Base-by-base conservation (phyloP, 1,139 yeast species). In the Blastobotrys capitulatus region DNA sequence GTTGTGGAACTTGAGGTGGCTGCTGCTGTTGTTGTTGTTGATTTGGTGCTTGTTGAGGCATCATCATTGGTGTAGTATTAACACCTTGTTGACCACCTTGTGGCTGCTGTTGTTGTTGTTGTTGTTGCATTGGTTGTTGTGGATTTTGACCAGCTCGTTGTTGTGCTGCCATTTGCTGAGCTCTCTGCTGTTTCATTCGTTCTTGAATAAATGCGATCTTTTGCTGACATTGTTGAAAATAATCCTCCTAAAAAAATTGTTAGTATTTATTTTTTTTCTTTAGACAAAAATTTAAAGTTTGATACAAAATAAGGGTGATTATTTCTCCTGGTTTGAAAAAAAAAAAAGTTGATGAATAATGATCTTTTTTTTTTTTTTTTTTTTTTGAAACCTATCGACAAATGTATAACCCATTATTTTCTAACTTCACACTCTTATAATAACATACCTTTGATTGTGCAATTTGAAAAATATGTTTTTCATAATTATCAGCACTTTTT, bases 401-500 rank as follows among this genome's bases (percentile, higher is more conserved):
- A n/a, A n/a, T n/a, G n/a, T n/a, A n/a, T n/a, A n/a, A n/a, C n/a
- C n/a, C n/a, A n/a, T n/a, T n/a, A n/a, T n/a, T n/a, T n/a, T n/a
- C n/a, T n/a, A n/a, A n/a, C n/a, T n/a, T n/a, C n/a, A n/a, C n/a
- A n/a, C n/a, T n/a, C n/a, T 5, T 22, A n/a, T 13, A 22, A 22
- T 22, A 22, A 56, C 61, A 42, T 51, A 60, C 61, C 56, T 59
- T 60, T 29, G 65, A 57, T 26, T 45, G 54, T 22, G 68, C 60
- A 29, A 54, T 52, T 35, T 52, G 54, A 53, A 58, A 66, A 26
- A 63, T 61, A 27, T 51, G 49, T 43, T 54, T 56, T 38, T 66
- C 70, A 47, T 59, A 61, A 43, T 60, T 60, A 47, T 60, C 65
- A 1, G 70, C 70, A 43, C 62, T 52, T 13, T 43, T 54, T 6